Base-by-base conservation (phyloP, 192 early-diverging fungal genomes). In the Pilobolus umbonatus region DNA sequence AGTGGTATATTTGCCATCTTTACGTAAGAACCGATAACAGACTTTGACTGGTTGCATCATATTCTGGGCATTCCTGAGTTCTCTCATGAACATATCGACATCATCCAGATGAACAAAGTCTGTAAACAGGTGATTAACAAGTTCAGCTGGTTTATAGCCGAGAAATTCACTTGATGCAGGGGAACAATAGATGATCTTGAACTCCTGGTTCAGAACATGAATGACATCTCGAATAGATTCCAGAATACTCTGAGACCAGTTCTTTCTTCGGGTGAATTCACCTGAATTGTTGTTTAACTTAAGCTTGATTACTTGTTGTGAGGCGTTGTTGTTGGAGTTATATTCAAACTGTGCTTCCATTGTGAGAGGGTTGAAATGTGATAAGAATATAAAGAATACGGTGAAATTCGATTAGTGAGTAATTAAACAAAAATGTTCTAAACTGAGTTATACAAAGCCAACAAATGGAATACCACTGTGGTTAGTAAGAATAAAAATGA, bases 221-320 rank as follows among this genome's bases (percentile, higher is more conserved):
- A 71, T 34, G 4, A 71, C 52, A 43, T 71, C 69, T 22, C 51
- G 46, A 4, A 71, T 22, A 22, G 61, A 56, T 15, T 66, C 61
- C 1, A 71, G 43, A 14, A 71, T 50, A 19, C 54, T 55, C 29
- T 71, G 64, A 0, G 58, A 62, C 69, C 69, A 71, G 35, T 71
- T 71, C 58, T 71, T 65, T 26, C 69, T 64, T 22, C 61, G 44
- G 30, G 69, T 71, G 32, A 71, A 71, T 21, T 71, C 69, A 22
- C 29, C 57, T 34, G 57, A 9, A n/a, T 22, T 32, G 21, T 42
- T n/a, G 39, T 35, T 35, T 8, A 42, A 42, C 5, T 15, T 42
- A 17, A 42, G 19, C 4, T 42, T 42, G 17, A 34, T 24, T 15
- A 26, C 32, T 32, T 25, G 52, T 21, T 24, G 32, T 22, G 32